phyloP scores from a whole-genome alignment of 371 early-diverging fungal genomes.

The Actinomucor elegans region DNA sequence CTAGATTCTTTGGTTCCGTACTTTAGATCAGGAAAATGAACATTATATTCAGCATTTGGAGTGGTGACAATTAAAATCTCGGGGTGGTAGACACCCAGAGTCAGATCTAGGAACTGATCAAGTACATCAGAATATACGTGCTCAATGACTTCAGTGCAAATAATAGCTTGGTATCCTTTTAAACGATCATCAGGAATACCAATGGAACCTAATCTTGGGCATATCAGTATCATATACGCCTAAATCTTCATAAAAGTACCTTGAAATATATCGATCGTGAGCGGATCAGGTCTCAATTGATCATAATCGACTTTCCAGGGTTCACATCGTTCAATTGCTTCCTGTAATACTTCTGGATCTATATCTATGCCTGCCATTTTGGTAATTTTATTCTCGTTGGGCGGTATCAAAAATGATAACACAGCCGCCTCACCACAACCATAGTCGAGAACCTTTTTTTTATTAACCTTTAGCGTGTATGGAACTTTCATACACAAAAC shows the following conservation, averaged over 20 bases:
- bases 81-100: conserved; percentile 71
- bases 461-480: no score
- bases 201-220: conserved; percentile 51
- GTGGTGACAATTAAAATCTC: conserved; percentile 68
- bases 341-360: conserved; percentile 30
- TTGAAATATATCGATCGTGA: conserved; percentile 55
- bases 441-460: conserved; percentile 69
- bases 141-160: conserved; percentile 79
- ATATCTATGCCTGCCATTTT: conserved; percentile 67
- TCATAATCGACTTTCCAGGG: conserved; percentile 55
- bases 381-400: conserved; percentile 42
- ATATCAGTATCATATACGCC: no score
- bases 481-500: no score
- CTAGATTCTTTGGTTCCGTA: conserved; percentile 68
- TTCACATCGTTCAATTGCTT: conserved; percentile 50
- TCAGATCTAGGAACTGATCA: conserved; percentile 51
- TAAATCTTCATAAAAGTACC: conserved; percentile 40
- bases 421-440: conserved; percentile 79
- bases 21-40: conserved; percentile 71
- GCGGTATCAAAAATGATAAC: conserved; percentile 52
- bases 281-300: conserved; percentile 43
- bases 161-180: conserved; percentile 54
- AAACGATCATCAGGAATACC: conserved; percentile 45
- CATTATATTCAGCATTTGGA: conserved; percentile 90
- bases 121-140: conserved; percentile 67